Base-by-base conservation (phyloP, 805 yeast genomes). In the Metschnikowia similis region DNA sequence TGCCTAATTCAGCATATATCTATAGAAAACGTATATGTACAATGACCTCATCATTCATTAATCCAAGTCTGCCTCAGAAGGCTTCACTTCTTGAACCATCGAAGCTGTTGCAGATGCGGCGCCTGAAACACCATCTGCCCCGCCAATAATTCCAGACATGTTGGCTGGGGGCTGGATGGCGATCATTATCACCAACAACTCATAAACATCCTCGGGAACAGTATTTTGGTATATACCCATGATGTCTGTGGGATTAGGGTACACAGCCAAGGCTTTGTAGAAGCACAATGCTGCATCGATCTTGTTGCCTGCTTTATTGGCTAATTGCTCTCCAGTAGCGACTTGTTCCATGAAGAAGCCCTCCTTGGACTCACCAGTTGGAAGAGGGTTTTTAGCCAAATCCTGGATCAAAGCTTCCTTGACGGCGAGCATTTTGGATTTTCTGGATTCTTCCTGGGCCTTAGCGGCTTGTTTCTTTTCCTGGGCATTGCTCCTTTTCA, bases 161-260 rank as follows among this genome's bases (percentile, higher is more conserved):
- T 88, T 82, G 49, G 83, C 79, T 30, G 98, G 97, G 42, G 97
- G 97, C 62, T 86, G 80, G 60, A 88, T 81, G 49, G 96, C 95
- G 67, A 92, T 84, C 90, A 91, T 84, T 79, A 86, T 79, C 60
- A 90, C 87, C 59, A 92, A 79, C 59, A 84, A 76, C 64, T 90
- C 97, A 66, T 89, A 84, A 50, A 91, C 84, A 41, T 81, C 83
- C 64, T 84, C 85, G 47, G 94, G 91, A 56, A 92, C 83, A 47
- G 91, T 80, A 75, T 87, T 87, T 75, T 92, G 97, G 73, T 89
- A 92, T 61, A 92, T 84, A 46, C 85, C 86, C 66, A 94, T 78
- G 60, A 94, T 82, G 62, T 89, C 97, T 49, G 95, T 85, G 52
- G 99, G 99, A 69, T 87, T 85, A 54, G 99, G 98, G 70, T 91